Evolutionary conservation across 257 asterid species (phyloP).

Genomic region (Solanum bulbocastanum): DNA sequence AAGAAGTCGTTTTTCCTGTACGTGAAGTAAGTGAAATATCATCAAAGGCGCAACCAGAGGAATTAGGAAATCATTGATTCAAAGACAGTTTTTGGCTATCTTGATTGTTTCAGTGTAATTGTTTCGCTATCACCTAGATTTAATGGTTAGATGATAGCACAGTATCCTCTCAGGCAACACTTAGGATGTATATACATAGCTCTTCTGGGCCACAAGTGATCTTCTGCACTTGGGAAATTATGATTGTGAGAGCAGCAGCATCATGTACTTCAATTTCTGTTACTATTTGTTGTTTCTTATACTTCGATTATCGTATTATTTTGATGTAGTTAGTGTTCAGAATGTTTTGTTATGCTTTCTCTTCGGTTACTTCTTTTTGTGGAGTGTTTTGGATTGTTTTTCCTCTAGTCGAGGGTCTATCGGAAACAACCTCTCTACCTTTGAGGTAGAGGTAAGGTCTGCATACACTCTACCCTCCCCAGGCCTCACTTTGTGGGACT

Average conservation of each 20-base stretch:
- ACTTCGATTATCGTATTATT: not conserved
- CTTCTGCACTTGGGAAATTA: not conserved
- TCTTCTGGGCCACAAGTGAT: not conserved
- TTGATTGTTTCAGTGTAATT: not conserved
- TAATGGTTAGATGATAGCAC: not conserved
- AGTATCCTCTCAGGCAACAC: not conserved
- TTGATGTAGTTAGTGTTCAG: not conserved
- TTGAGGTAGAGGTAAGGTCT: not conserved
- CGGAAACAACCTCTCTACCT: not conserved
- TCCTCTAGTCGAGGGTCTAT: not conserved
- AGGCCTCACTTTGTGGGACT: not conserved
- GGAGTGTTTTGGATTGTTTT: not conserved
- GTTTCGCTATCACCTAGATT: not conserved
- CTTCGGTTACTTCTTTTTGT: not conserved
- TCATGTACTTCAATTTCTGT: not conserved
- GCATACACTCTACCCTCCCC: not conserved
- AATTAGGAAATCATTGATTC: not conserved
- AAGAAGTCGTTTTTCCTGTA: not conserved
- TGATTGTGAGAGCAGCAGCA: not conserved
- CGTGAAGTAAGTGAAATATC: not conserved
- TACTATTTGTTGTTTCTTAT: not conserved
- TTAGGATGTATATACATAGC: not conserved
- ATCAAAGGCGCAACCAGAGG: not conserved
- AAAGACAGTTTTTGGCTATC: not conserved
- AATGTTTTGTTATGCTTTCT: not conserved